Base-by-base conservation (phyloP, 805 yeast genomes). In the Blastobotrys attinorum region DNA sequence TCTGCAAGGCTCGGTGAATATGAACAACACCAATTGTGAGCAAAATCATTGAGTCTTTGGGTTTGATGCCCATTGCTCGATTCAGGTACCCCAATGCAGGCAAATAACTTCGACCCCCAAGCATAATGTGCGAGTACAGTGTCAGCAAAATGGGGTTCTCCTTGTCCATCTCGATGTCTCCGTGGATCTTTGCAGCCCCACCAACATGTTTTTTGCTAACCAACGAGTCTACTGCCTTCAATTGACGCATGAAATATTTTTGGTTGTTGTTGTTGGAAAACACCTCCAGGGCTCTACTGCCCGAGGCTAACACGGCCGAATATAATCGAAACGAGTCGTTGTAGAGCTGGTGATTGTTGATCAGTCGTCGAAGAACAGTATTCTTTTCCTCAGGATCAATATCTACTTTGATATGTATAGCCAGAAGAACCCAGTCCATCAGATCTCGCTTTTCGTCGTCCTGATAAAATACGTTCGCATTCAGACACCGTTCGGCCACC, bases 1-100 rank as follows among this genome's bases (percentile, higher is more conserved):
- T 71, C 62, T 92, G 97, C 79, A 89, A 81, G 0, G 97, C 83
- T 35, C 97, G 72, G 54, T 90, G 96, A 20, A 89, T 67, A 62
- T 88, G 89, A 0, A 89, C 79, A 33, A 92, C 61, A 0, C 92
- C 97, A 37, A 84, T 67, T 31, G 83, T 63, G 22, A 92, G 68
- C 47, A 86, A 73, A 1, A 92, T 67, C 67, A 87, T 75, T 1
- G 97, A 95, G 50, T 90, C 96, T 34, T 76, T 64, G 36, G 81
- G 80, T 44, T 76, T 76, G 20, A 76, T 72, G 41, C 73, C 73
- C 58, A 83, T 83, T 3, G 87, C 79, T 45, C 89, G 75, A 38
- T 78, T 72, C 45, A 84, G 69, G 59, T 90, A 89, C 18, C 82
- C 84, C 46, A 90, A 66, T 2, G 95, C 79, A 1, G 97, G 84